Base-by-base conservation (phyloP, 1,284 basidiomycete genomes). In the Ceratobasidium theobromae region DNA sequence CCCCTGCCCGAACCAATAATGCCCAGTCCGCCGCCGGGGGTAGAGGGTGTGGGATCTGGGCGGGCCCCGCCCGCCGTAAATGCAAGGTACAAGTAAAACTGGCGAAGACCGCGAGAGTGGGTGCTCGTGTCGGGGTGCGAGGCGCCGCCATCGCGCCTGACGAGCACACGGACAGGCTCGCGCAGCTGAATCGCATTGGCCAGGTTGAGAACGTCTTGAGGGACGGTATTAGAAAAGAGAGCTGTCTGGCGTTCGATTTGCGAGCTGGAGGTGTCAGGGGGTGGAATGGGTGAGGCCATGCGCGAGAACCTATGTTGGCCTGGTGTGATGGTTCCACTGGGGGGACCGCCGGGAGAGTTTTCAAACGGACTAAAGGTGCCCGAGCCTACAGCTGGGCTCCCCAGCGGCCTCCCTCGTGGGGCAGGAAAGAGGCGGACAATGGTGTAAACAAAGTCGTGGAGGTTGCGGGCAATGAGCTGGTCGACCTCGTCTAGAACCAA, bases 401-500 rank as follows among this genome's bases (percentile, higher is more conserved):
- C 77, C 27, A 81, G 72, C 18, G 87, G 82, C 67, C 88, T 86
- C 58, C 87, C 86, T n/a, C 89, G 84, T 33, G 93, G 88, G 9
- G 88, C 82, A 18, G 95, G 96, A 18, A 99, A 80, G 43, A 95
- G 79, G 69, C 94, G 93, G 71, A 95, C 91, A 72, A 98, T 90
- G 71, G 86, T 91, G 76, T 93, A 88, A 23, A 99, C 95, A 74
- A 90, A 93, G 67, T 99, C 96, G 72, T 97, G 93, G 66, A 98
- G 79, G 75, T 98, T 98, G 62, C 96, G 87, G 6, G 96, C 95
- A 74, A 99, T 97, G 69, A 99, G 79, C 75, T 98, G 97, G 75
- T 99, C 96, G 43, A 98, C 95, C 75, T 99, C 96, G 74, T 99
- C 96, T 18, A 99, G 83, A 28, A 98, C 93, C 60, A 98, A 82